Conservation (phyloP, 1,139 yeast genomes). For the Taphrina confusa region DNA sequence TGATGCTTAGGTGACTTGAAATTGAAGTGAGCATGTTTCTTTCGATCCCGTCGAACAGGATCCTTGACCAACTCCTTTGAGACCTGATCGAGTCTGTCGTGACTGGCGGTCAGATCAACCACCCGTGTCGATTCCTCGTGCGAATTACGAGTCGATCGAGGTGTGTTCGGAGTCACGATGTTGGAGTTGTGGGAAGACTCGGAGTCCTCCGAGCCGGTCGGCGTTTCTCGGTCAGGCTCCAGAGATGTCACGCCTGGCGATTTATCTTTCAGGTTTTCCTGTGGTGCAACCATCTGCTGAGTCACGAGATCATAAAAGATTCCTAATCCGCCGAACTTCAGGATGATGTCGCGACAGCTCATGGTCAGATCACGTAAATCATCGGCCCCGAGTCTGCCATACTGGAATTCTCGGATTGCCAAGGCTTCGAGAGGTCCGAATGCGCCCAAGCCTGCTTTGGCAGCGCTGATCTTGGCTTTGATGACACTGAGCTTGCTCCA, state of each 20-base stretch:
- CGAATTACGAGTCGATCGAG: background rate
- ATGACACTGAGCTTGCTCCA: slow-evolving; percentile 25
- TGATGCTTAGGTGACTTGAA: slow-evolving; percentile 1
- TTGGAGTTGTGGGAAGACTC: too few species aligned
- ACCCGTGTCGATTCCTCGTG: background rate
- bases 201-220: background rate
- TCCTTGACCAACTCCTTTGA: background rate
- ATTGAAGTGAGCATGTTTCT: slow-evolving; percentile 14
- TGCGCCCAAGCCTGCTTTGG: slow-evolving; percentile 24
- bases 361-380: slow-evolving; percentile 22
- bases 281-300: slow-evolving; percentile 6
- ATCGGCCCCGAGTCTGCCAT: slow-evolving; percentile 35
- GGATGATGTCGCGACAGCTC: slow-evolving; percentile 23
- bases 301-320: slow-evolving; percentile 34
- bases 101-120: background rate
- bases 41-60: background rate
- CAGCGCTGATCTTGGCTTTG: slow-evolving; percentile 24
- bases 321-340: slow-evolving; percentile 27
- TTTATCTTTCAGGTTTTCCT: background rate
- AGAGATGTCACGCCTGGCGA: background rate
- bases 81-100: background rate
- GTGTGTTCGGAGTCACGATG: background rate
- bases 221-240: background rate
- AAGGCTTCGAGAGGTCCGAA: slow-evolving; percentile 30
- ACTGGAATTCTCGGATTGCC: slow-evolving; percentile 33